These are phyloP conservation scores for Alternaria triticina DNA, from an alignment of 2,329 filamentous ascomycete species.

Conservation along the genomic window DNA sequence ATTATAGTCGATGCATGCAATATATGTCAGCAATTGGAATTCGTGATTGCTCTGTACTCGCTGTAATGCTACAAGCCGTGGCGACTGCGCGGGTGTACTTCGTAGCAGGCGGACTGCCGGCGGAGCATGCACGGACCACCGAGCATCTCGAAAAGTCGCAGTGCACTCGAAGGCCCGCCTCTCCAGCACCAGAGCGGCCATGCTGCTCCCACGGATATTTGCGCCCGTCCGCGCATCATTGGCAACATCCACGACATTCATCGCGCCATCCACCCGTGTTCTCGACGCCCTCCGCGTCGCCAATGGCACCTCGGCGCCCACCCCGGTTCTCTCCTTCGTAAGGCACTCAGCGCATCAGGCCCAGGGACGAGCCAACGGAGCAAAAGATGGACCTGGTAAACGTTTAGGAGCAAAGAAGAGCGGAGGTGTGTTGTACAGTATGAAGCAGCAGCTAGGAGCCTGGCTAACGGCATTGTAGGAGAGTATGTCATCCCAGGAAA, in stretches of 20 bases:
- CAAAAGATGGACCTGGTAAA: conserved; percentile 76
- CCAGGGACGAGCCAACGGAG: conserved; percentile 72
- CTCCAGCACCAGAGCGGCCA: conserved; percentile 35
- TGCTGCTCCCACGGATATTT: conserved; percentile 50
- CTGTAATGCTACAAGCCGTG: background rate
- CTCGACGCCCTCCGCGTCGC: conserved; percentile 40
- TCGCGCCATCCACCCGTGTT: conserved; percentile 36
- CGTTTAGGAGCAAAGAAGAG: conserved; percentile 94
- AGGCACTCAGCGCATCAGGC: conserved; percentile 69
- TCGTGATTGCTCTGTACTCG: background rate
- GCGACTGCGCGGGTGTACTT: background rate
- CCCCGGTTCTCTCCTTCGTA: conserved; percentile 54
- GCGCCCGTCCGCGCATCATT: conserved; percentile 45
- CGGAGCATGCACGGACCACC: conserved; percentile 17
- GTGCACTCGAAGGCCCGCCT: conserved; percentile 11
- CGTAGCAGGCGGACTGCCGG: background rate
- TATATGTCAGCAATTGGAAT: background rate
- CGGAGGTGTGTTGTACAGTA: conserved; percentile 64
- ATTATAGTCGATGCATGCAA: conserved; percentile 13
- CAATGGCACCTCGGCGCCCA: conserved; percentile 39
- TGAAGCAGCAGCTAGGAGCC: background rate
- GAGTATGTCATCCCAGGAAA: conserved; percentile 95
- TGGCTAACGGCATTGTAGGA: conserved; percentile 57
- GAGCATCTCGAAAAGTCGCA: conserved; percentile 37
- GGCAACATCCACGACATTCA: conserved; percentile 24